A percentile compares a stretch with the other conserved stretches of the same genome.
phyloP scores from a whole-genome alignment of 306 rosid genomes.

The barrel medic (Medicago truncatula) region MtrunA17r5.0-ANR NC_053043.1:44179501-44180000 shows the following conservation, averaged over 20 bases:
- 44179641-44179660: slow-evolving; percentile 11
- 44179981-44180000: background rate
- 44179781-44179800: too few relatives aligned
- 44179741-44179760: background rate
- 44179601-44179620: too few relatives aligned
- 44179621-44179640: background rate
- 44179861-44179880: background rate
- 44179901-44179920: background rate
- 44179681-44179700: background rate
- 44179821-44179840: background rate
- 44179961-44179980: too few relatives aligned
- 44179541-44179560: slow-evolving; percentile 19
- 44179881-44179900: background rate
- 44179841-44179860: background rate
- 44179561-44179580: slow-evolving; percentile 16
- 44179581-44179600: background rate
- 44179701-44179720: slow-evolving; percentile 20
- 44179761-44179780: background rate
- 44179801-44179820: background rate
- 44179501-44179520: too few relatives aligned
- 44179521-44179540: too few relatives aligned
- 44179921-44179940: background rate
- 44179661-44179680: slow-evolving; percentile 29
- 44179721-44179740: background rate
- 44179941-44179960: background rate